These are phyloP conservation scores for Termitomyces heimii DNA, from an alignment of 768 basidiomycete species.

Conservation along the genomic window DNA sequence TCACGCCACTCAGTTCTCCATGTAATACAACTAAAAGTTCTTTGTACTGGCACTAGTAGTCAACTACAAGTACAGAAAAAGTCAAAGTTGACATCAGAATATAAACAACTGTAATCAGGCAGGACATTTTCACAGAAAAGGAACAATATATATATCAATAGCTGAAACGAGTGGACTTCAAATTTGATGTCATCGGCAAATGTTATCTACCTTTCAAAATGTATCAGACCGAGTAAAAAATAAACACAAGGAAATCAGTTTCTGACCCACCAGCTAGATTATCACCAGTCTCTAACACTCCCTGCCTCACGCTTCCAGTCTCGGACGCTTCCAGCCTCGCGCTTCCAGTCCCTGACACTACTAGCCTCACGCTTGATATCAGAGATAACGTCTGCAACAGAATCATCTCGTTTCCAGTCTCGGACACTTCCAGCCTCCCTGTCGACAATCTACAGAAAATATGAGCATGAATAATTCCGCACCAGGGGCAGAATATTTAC, in stretches of 20 bases:
- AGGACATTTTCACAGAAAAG: neutral
- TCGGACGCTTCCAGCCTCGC: constrained; percentile 5
- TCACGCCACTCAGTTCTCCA: neutral
- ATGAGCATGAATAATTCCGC: neutral
- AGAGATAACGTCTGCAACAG: neutral
- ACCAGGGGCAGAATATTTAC: constrained; percentile 9
- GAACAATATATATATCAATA: too few species aligned
- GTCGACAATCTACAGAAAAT: neutral
- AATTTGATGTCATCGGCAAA: neutral
- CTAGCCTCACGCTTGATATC: constrained; percentile 10
- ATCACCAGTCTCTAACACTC: constrained; percentile 10
- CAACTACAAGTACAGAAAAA: neutral
- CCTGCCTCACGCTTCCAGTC: constrained; percentile 13
- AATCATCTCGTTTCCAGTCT: constrained; percentile 13
- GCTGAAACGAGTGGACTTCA: neutral
- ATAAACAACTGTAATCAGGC: neutral
- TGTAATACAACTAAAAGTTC: neutral
- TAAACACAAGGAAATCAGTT: neutral
- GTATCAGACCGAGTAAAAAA: neutral
- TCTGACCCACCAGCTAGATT: neutral
- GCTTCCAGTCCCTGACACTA: constrained; percentile 10
- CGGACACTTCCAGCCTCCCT: constrained; percentile 3
- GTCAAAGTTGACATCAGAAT: neutral
- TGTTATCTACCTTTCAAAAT: too few species aligned
- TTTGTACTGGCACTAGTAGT: neutral